Evolutionary conservation across 345 rosid genomes (phyloP), one percentile per base, ranked within the genome.

Genomic region (Pelargonium nanum): DNA sequence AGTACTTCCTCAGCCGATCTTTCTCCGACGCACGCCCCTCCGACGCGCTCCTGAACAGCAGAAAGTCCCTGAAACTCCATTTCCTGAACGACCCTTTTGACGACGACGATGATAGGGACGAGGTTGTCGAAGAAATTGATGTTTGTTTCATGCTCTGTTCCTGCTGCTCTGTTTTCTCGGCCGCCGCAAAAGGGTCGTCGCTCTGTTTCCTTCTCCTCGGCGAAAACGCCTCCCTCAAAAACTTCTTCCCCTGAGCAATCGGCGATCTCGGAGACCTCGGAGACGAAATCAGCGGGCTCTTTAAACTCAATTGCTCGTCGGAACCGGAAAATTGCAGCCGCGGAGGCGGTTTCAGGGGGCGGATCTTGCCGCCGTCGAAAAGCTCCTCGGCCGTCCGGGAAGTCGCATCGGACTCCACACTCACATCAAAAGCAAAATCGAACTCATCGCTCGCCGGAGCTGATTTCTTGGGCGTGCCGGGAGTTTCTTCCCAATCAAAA

Each of bases 21-120:
- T 81, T 83, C 55, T 76, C 86, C 0, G 80, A 72, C 6, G 83
- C 88, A 53, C 90, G 72, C 34, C 98, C 97, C 58, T 85, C 98
- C 1, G 98, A 92, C 28, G 89, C 89, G 56, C 98, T 92, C 66
- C 97, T 82, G 55, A 92, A 92, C 72, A 92, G 54, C 53, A 92
- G 63, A 50, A 92, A 75, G 66, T 92, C 95, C 58, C 60, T 82
- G 63, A 92, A 22, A 22, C 88, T 84, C 98, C 98, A 92, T 69
- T 77, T 92, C 66, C 64, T 87, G 0, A 95, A 78, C 44, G 89
- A 78, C 66, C 80, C 66, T 75, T 77, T 75, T 21, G 84, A 56
- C 23, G 80, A 61, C 2, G 75, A 19, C 16, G 69, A 55, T 4
- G 74, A 55, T 6, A 76, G 19, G 1, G 61, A 40, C 40, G 19